These are phyloP conservation scores for Lasiosphaeria ovina DNA, from an alignment of 495 filamentous ascomycete species.

Conservation along the genomic window DNA sequence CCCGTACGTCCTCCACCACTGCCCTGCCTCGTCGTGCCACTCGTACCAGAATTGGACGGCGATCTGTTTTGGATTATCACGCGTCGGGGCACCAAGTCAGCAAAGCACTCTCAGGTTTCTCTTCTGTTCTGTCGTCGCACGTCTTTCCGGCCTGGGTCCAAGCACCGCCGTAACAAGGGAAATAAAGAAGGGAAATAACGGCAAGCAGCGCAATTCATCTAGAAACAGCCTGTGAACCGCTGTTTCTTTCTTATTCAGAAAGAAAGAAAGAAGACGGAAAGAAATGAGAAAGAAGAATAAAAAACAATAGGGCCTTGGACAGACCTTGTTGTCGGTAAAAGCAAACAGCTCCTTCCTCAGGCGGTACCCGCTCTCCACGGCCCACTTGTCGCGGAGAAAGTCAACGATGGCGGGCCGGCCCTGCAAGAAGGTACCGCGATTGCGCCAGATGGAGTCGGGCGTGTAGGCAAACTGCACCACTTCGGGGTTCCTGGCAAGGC, in stretches of 20 bases:
- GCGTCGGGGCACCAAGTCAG: too few relatives aligned
- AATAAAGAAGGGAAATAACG: too few relatives aligned
- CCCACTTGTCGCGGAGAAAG: slow-evolving; percentile 79
- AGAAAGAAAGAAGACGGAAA: neutral
- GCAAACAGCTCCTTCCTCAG: slow-evolving; percentile 88
- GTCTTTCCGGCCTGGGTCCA: too few relatives aligned
- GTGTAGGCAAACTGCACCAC: slow-evolving; percentile 74
- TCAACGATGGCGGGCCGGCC: slow-evolving; percentile 67
- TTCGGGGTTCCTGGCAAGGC: slow-evolving; percentile 53
- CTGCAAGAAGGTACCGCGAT: slow-evolving; percentile 67
- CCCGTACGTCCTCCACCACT: slow-evolving; percentile 90
- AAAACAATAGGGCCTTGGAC: neutral
- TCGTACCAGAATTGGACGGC: slow-evolving; percentile 95
- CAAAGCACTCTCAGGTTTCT: neutral
- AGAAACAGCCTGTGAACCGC: too few relatives aligned
- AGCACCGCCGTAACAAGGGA: too few relatives aligned
- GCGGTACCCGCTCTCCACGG: slow-evolving; percentile 66
- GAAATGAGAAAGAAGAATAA: neutral
- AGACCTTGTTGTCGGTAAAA: slow-evolving; percentile 60
- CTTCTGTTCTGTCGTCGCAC: too few relatives aligned
- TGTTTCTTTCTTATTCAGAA: too few relatives aligned
- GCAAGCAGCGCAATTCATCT: too few relatives aligned
- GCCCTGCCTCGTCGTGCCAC: slow-evolving; percentile 67
- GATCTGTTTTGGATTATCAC: slow-evolving; percentile 43
- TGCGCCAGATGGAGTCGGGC: slow-evolving; percentile 76